These are phyloP conservation scores for Castanea mollissima DNA, from an alignment of 306 rosid species.

Conservation along the genomic window DNA sequence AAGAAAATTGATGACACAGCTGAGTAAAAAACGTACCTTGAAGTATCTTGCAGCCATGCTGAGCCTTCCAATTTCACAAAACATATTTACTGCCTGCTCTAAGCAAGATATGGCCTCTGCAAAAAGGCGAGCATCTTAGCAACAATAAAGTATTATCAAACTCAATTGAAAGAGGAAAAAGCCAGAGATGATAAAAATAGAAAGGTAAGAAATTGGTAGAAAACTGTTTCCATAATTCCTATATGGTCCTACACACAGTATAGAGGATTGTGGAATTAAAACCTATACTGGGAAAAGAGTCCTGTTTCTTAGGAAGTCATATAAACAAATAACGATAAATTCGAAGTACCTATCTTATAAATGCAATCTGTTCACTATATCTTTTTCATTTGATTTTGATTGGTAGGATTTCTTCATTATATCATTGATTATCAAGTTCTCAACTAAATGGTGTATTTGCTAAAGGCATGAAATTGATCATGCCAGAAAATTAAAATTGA, in stretches of 20 bases:
- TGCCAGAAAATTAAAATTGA: neutral
- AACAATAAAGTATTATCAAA: neutral
- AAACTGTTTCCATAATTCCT: neutral
- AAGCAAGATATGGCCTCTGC: constrained; percentile 84
- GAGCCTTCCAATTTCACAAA: constrained; percentile 97
- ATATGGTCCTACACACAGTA: neutral
- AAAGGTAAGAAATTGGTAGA: neutral
- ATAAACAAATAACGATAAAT: neutral
- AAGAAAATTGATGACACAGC: neutral
- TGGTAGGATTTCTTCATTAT: neutral
- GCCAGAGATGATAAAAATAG: neutral
- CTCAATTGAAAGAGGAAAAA: neutral
- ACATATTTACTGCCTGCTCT: constrained; percentile 65
- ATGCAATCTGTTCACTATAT: neutral
- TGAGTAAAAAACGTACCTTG: constrained; percentile 50
- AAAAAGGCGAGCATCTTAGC: neutral
- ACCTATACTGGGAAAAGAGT: neutral
- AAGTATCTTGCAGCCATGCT: constrained; percentile 93
- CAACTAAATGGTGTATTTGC: neutral
- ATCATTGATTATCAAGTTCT: neutral
- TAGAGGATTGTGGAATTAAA: neutral
- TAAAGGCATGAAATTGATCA: neutral
- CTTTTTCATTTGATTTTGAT: neutral
- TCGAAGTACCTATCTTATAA: neutral
- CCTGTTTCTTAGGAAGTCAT: neutral